Evolutionary conservation across 1,284 basidiomycete genomes (phyloP), one percentile per base, ranked within the genome.

Genomic region (Naganishia sp.): DNA sequence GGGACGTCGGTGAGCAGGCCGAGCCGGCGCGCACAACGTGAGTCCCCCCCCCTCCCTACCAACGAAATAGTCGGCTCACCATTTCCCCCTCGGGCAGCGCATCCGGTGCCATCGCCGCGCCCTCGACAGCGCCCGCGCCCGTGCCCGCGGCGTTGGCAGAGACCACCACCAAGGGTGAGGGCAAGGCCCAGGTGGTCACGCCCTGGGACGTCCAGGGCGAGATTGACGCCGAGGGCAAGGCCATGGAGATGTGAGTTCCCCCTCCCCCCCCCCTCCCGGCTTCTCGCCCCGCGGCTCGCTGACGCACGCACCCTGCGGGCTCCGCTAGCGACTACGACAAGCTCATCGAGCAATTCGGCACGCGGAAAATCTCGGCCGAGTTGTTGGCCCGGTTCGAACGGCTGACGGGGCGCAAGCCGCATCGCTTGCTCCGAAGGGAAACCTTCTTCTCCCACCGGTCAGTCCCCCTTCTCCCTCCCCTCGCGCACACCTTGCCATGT

Each of bases 371-470:
- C 72, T 88, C 94, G 71, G 77, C 82, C 16, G 87, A 86, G 23
- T 80, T 99, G 55, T 82, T 99, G 25, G 87, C 89, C 69, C 86
- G 95, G 48, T 99, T 99, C 73, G 93, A 99, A 81, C 86, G 84
- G 63, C 79, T 99, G 60, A 99, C 96, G 1, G 94, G 95, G 15
- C 86, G 87, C 71, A 88, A 85, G 70, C 92, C 96, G n/a, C 95
- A 99, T 80, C 84, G 92, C 9, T 85, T 99, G 54, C 82, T 99
- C 61, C 85, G 94, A 52, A 84, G 96, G 68, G 94, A 94, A 21
- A 92, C 90, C 84, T 99, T 99, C 83, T 99, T 98, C 81, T 96
- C 94, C 36, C 96, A 99, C 82, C 88, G 94, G 92, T 92, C 71
- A 71, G 86, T 79, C 28, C 28, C 28, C 21, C 21, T 21, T 21